Evolutionary conservation across 176 grass and related monocot species (phyloP), one percentile per base, ranked within the genome.

Genomic region (Phyllostachys edulis): DNA sequence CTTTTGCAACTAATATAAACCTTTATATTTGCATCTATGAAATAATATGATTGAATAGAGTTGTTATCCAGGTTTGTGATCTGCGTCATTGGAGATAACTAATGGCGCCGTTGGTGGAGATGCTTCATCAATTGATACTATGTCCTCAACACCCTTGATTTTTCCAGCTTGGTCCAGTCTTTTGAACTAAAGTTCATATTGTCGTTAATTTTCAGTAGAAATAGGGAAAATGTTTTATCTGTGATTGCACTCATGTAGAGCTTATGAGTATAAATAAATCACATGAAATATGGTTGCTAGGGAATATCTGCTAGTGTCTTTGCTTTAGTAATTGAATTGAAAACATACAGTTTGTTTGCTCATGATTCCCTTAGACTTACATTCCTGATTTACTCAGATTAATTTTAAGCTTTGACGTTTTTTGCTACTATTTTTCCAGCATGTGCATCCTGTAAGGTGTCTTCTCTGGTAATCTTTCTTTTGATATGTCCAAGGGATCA

Each of bases 41-140:
- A 34, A 34, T 34, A 34, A 34, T 34, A 34, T 34, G 32, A 34
- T 34, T 34, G 32, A 29, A 29, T 1, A 29, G 0, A 29, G 29
- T 29, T 29, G 29, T 29, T 29, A 29, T 29, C 29, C 29, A 29
- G 29, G 29, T 29, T 29, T 29, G 29, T 29, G 1, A 29, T 29
- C 29, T 29, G 29, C 29, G 29, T 29, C 29, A 29, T 29, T 29
- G 29, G 29, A 29, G 29, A 29, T 29, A 29, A 29, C 29, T 29
- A 29, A 29, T 0, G 29, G 29, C 12, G 47, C 56, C 82, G 32
- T 88, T 82, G 87, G 50, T 82, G 78, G 64, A 27, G 75, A 82
- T 85, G 47, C 89, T 84, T 67, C 73, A 90, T 54, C 88, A 61
- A 85, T 84, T 85, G 96, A 92, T 98, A 98, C 80, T 29, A 38